Percentiles rank a stretch among this genome's conserved stretches.
phyloP scores from a whole-genome alignment of 2,329 filamentous ascomycete species.

The Periglandula ipomoeae region DNA sequence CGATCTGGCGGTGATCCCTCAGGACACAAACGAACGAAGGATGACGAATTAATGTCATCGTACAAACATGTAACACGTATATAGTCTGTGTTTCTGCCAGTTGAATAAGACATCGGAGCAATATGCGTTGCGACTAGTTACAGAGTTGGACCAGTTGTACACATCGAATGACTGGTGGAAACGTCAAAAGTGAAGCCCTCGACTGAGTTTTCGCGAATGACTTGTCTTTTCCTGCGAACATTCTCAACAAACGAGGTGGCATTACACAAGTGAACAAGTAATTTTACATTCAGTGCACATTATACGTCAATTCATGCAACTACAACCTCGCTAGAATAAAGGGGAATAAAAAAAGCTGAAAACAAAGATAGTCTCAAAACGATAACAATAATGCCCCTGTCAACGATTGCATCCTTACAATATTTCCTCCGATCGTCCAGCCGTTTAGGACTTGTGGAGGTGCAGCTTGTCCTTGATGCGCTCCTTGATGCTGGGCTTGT shows the following conservation, averaged over 20 bases:
- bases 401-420: not conserved
- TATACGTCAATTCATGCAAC: too few species aligned
- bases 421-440: not conserved
- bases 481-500: constrained; percentile 46
- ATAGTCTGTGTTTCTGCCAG: not conserved
- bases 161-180: too few species aligned
- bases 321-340: too few species aligned
- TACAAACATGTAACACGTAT: not conserved
- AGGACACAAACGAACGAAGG: not conserved
- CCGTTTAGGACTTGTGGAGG: constrained; percentile 21
- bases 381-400: not conserved
- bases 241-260: too few species aligned
- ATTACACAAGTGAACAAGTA: too few species aligned
- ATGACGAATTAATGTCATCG: not conserved
- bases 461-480: constrained; percentile 65
- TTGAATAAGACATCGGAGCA: not conserved
- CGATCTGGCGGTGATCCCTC: not conserved
- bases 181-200: too few species aligned
- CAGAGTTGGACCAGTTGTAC: not conserved
- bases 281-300: too few species aligned
- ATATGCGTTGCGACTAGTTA: not conserved
- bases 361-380: not conserved
- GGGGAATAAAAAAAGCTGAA: too few species aligned
- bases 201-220: too few species aligned
- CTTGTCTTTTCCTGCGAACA: too few species aligned